Evolutionary conservation across 768 basidiomycete species (phyloP), one percentile per base, ranked within the genome.

Genomic region (Lactarius quietus): DNA sequence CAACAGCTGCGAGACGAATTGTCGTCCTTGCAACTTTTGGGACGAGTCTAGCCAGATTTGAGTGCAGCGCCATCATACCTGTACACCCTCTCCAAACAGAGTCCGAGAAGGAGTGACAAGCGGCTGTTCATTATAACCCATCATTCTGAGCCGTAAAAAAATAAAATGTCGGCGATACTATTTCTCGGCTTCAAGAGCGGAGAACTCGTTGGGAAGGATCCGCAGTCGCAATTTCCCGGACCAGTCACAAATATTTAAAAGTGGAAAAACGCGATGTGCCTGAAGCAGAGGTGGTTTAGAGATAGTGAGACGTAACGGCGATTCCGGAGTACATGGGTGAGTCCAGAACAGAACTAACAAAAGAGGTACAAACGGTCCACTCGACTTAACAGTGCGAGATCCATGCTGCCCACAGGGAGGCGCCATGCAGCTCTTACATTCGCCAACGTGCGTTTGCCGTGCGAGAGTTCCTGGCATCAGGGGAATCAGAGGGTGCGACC

Each of bases 281-380:
- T 56, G 56, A 65, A 51, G 60, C 60, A 57, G 64, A 54, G 56
- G 35, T 59, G 65, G 54, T 62, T 52, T 62, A 66, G 65, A 55
- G 57, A 66, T 58, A 66, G 65, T 57, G 61, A 62, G 65, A 66
- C 61, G 65, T 66, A 66, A 66, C 62, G 65, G 65, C 48, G 56
- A 62, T 66, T 62, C 65, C 65, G 57, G 65, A 62, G 31, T 62
- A 62, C 61, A 66, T 58, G 61, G 28, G 61, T 66, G 65, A 54
- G 55, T 62, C 57, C 65, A 66, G 65, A 62, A 66, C 39, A 58
- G 57, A 66, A 57, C 60, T 66, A 66, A 66, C 65, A 66, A 65
- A 65, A 59, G 43, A 39, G 64, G 59, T 59, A 65, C 43, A 65
- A 60, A 66, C 51, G 57, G 65, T 66, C 65, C 65, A 41, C 61